These are phyloP conservation scores for Coemansia sp. DNA, from an alignment of 192 early-diverging fungal genomes.

Conservation along the genomic window DNA sequence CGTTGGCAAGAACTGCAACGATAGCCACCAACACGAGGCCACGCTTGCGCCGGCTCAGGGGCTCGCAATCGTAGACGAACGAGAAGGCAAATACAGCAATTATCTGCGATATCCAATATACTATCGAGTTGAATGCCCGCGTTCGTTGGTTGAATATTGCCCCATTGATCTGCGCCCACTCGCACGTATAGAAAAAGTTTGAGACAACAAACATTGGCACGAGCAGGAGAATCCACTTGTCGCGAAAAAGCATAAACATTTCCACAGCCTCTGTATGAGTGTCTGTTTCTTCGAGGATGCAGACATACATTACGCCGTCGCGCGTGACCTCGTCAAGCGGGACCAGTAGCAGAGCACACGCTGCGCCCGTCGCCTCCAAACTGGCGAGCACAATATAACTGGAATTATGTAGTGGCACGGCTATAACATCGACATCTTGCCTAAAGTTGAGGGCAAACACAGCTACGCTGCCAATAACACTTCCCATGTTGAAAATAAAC, in stretches of 20 bases:
- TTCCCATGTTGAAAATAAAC: conserved; percentile 77
- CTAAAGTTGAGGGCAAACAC: conserved; percentile 60
- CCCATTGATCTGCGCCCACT: conserved; percentile 65
- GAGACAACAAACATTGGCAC: conserved; percentile 66
- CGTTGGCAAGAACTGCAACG: conserved; percentile 10
- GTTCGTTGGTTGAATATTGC: conserved; percentile 67
- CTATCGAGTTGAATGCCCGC: conserved; percentile 67
- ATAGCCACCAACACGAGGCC: conserved; percentile 8
- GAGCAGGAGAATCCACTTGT: conserved; percentile 67
- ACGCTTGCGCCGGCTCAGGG: conserved; percentile 20
- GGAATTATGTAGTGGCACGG: conserved; percentile 51
- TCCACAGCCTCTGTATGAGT: conserved; percentile 48
- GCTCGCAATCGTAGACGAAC: conserved; percentile 21
- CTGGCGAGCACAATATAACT: conserved; percentile 74
- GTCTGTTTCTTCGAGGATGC: conserved; percentile 59
- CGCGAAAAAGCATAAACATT: conserved; percentile 57
- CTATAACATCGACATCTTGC: not conserved
- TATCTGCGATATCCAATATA: conserved; percentile 81
- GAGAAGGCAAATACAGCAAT: conserved; percentile 63
- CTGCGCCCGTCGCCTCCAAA: conserved; percentile 63
- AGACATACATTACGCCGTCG: conserved; percentile 61
- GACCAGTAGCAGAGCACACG: conserved; percentile 57
- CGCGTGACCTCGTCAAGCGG: conserved; percentile 59
- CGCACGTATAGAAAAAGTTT: conserved; percentile 81
- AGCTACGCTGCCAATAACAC: conserved; percentile 68